Evolutionary conservation across 768 basidiomycete genomes (phyloP).

Genomic region (Tylopilus felleus): DNA sequence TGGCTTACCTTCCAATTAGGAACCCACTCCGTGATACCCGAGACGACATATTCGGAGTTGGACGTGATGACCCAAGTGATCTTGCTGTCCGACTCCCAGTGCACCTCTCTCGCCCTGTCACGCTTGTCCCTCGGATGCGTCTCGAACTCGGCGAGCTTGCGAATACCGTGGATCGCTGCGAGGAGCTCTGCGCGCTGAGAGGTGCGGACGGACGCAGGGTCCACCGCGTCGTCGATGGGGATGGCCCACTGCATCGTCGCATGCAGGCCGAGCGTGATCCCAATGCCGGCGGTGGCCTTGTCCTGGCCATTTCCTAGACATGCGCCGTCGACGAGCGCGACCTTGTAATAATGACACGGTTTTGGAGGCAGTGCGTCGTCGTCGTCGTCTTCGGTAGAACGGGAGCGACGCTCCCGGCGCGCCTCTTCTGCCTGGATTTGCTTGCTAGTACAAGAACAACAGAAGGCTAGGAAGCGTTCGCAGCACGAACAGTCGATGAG

Average conservation of each 20-base stretch:
- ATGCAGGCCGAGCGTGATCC: conserved; percentile 23
- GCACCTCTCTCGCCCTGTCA: background rate
- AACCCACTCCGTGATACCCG: conserved; percentile 36
- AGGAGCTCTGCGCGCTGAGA: conserved; percentile 36
- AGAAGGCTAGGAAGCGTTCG: conserved; percentile 13
- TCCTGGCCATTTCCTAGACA: conserved; percentile 29
- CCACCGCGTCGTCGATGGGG: conserved; percentile 24
- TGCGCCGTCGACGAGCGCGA: conserved; percentile 36
- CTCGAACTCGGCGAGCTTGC: conserved; percentile 9
- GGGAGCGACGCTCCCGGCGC: background rate
- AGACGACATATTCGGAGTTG: conserved; percentile 36
- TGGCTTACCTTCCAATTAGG: conserved; percentile 31
- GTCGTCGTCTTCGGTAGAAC: background rate
- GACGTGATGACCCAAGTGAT: too few species aligned
- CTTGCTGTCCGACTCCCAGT: background rate
- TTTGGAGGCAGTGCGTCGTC: background rate
- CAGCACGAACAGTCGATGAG: conserved; percentile 9
- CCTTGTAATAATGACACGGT: conserved; percentile 24
- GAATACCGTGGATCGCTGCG: conserved; percentile 29
- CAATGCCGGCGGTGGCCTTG: conserved; percentile 30
- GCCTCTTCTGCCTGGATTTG: background rate
- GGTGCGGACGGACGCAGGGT: conserved; percentile 20
- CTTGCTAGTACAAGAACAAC: conserved; percentile 7
- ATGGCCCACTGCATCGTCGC: conserved; percentile 20
- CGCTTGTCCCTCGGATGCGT: too few species aligned